phyloP scores from a whole-genome alignment of 2,329 filamentous ascomycete species.

The Tolypocladium cylindrosporum region DNA sequence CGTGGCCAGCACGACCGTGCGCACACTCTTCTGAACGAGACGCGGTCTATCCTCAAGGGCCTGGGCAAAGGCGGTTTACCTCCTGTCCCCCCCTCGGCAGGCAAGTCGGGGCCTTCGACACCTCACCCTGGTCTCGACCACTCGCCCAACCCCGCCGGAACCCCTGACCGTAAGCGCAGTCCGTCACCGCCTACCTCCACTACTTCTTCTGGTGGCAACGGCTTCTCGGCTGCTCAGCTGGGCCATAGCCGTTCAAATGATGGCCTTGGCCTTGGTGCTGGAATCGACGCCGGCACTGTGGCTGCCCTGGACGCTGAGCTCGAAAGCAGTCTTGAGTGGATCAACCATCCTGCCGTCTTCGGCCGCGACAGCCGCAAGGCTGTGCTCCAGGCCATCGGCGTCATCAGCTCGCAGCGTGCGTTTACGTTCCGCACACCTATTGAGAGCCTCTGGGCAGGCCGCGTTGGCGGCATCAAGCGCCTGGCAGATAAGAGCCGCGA shows the following conservation, averaged over 20 bases:
- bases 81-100: conserved; percentile 60
- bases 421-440: conserved; percentile 89
- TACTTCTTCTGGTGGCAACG: conserved; percentile 28
- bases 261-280: conserved; percentile 50
- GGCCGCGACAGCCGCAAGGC: conserved; percentile 89
- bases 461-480: conserved; percentile 70
- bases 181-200: conserved; percentile 44
- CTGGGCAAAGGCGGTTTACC: conserved; percentile 91
- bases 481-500: conserved; percentile 78
- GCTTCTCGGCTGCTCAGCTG: conserved; percentile 32
- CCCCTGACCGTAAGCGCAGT: conserved; percentile 44
- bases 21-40: conserved; percentile 86
- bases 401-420: conserved; percentile 87
- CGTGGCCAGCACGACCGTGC: conserved; percentile 89
- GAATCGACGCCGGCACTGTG: conserved; percentile 78
- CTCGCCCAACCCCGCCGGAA: conserved; percentile 32
- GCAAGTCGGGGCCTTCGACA: conserved; percentile 35
- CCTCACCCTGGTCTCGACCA: conserved; percentile 34
- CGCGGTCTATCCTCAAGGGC: conserved; percentile 88
- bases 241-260: conserved; percentile 45
- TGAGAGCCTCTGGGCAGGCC: conserved; percentile 79
- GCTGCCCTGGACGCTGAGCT: conserved; percentile 83
- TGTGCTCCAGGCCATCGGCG: conserved; percentile 89
- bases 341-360: conserved; percentile 92
- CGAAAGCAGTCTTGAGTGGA: conserved; percentile 89